Percentiles rank a stretch among this genome's conserved stretches.
Evolutionary conservation across 2,329 filamentous ascomycete genomes (phyloP).

Genomic region (Fusarium incarnatum): DNA sequence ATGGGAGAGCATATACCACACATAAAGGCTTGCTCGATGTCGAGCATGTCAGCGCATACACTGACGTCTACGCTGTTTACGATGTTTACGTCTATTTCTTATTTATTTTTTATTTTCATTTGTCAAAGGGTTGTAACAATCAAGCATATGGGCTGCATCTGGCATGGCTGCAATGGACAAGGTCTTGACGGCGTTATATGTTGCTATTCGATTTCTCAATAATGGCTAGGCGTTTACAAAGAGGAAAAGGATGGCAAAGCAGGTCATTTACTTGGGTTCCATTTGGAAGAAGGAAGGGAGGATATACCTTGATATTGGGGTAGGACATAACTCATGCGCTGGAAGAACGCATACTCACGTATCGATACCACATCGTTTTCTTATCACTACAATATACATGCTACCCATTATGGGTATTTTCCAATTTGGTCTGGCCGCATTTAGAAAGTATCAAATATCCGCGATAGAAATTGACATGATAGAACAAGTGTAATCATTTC

Average conservation of each 20-base stretch:
- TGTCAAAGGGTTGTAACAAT: slow-evolving; percentile 33
- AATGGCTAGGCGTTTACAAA: slow-evolving; percentile 42
- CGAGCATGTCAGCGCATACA: slow-evolving; percentile 15
- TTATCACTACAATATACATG: slow-evolving; percentile 29
- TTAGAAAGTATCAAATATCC: too few species aligned
- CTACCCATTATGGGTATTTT: slow-evolving; percentile 11
- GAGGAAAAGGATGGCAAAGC: slow-evolving; percentile 27
- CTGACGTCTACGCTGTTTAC: slow-evolving; percentile 22
- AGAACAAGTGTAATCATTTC: neutral
- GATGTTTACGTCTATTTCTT: slow-evolving; percentile 33
- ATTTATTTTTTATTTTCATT: slow-evolving; percentile 18
- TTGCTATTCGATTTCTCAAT: slow-evolving; percentile 19
- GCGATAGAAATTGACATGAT: neutral
- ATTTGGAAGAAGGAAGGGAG: slow-evolving; percentile 10
- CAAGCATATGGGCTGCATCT: slow-evolving; percentile 38
- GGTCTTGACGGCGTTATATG: slow-evolving; percentile 38
- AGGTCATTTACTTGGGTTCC: slow-evolving; percentile 25
- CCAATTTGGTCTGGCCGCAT: neutral
- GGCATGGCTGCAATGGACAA: slow-evolving; percentile 28
- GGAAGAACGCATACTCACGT: slow-evolving; percentile 38
- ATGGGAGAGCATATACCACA: slow-evolving; percentile 3
- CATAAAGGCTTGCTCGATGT: neutral
- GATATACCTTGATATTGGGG: slow-evolving; percentile 39
- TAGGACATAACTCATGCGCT: slow-evolving; percentile 37
- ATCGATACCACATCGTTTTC: slow-evolving; percentile 46